Conservation (phyloP, 495 filamentous ascomycete genomes). For the Aspergillus hancockii region DNA sequence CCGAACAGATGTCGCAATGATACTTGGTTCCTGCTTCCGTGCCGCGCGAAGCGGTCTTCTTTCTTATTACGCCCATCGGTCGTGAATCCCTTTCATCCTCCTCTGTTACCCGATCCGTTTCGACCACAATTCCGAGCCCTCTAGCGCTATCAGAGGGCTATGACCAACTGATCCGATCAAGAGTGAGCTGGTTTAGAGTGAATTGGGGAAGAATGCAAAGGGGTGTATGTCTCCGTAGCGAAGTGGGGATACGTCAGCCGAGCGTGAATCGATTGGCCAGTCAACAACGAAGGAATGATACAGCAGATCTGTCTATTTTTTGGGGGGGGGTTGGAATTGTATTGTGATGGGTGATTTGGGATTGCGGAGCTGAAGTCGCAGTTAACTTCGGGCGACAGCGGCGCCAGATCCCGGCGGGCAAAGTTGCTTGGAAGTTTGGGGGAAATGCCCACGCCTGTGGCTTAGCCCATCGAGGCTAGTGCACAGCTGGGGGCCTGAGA, state of each 20-base stretch:
- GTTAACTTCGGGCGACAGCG: conserved; percentile 14
- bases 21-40: conserved; percentile 93
- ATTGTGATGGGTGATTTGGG: conserved; percentile 2
- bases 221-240: not conserved
- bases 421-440: too few relatives aligned
- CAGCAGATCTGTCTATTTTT: not conserved
- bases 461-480: conserved; percentile 2
- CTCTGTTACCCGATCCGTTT: conserved; percentile 36
- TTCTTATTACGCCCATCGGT: conserved; percentile 91
- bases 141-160: conserved; percentile 36
- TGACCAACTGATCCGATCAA: conserved; percentile 10
- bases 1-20: conserved; percentile 92
- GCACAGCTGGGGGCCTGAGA: not conserved
- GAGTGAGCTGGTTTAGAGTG: conserved; percentile 17
- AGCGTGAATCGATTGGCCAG: not conserved
- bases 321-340: not conserved
- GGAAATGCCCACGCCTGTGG: too few relatives aligned
- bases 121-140: conserved; percentile 33
- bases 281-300: not conserved
- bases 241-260: not conserved
- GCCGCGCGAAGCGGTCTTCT: conserved; percentile 86
- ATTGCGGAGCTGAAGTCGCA: conserved; percentile 10
- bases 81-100: conserved; percentile 45
- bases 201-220: conserved; percentile 10
- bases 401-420: conserved; percentile 5